These are phyloP conservation scores for Gonapodya sp. DNA, from an alignment of 192 early-diverging fungal genomes.

Conservation along the genomic window DNA sequence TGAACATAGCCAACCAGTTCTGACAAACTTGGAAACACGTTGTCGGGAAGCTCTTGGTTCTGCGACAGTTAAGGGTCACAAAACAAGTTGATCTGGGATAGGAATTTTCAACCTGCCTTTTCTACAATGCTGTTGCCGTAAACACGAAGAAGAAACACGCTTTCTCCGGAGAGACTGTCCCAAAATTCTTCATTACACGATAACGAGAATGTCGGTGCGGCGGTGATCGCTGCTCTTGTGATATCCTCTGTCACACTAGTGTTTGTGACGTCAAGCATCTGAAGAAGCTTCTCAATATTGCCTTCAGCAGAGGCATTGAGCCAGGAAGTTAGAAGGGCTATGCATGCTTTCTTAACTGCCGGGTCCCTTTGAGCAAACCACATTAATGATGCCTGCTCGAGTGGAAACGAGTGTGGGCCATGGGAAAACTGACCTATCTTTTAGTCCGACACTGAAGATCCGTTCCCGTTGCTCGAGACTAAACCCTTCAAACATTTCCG, in stretches of 20 bases:
- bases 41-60: not conserved
- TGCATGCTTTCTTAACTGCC: constrained; percentile 62
- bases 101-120: not conserved
- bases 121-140: not conserved
- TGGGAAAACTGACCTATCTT: constrained; percentile 48
- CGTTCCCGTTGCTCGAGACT: constrained; percentile 59
- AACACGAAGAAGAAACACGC: not conserved
- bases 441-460: constrained; percentile 63
- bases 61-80: too few species aligned
- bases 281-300: constrained; percentile 63
- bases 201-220: constrained; percentile 35
- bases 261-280: constrained; percentile 62
- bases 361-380: constrained; percentile 36
- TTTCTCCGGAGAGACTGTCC: not conserved
- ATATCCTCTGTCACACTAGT: constrained; percentile 51
- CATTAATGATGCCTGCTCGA: not conserved
- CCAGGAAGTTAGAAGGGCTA: constrained; percentile 27
- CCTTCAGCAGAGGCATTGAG: constrained; percentile 34
- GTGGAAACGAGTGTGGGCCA: not conserved
- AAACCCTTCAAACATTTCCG: constrained; percentile 51
- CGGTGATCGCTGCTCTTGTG: constrained; percentile 51
- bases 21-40: not conserved
- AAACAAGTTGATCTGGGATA: too few species aligned
- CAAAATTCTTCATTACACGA: not conserved
- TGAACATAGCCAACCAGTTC: not conserved